These are phyloP conservation scores for Sporisorium graminicola DNA, from an alignment of 1,284 basidiomycete genomes.

Conservation along the genomic window DNA sequence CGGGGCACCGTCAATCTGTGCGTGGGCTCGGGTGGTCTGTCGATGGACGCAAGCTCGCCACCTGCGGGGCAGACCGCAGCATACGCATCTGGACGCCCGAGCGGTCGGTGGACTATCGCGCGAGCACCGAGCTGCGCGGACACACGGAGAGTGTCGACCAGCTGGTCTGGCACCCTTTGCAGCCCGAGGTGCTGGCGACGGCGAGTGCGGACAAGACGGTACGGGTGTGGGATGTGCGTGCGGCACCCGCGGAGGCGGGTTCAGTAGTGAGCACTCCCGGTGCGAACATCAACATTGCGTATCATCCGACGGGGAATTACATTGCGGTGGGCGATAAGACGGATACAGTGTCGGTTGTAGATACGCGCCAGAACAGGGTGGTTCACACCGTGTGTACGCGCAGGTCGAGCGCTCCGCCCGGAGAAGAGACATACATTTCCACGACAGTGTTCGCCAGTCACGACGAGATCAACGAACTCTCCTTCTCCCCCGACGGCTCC, in stretches of 20 bases:
- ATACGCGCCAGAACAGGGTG: conserved; percentile 28
- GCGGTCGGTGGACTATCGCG: conserved; percentile 54
- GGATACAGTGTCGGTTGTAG: conserved; percentile 61
- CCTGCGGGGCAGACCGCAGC: conserved; percentile 48
- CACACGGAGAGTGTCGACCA: conserved; percentile 65
- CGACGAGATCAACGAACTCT: conserved; percentile 65
- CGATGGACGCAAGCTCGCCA: conserved; percentile 60
- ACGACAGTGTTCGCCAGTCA: conserved; percentile 14
- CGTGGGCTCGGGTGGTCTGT: conserved; percentile 61
- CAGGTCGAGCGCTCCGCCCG: not conserved
- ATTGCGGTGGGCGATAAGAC: conserved; percentile 62
- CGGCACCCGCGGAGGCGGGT: not conserved
- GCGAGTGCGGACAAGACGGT: conserved; percentile 61
- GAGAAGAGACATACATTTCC: not conserved
- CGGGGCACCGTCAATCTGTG: conserved; percentile 44
- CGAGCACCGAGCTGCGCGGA: conserved; percentile 59
- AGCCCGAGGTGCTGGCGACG: conserved; percentile 60
- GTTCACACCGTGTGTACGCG: conserved; percentile 47
- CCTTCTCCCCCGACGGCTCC: conserved; percentile 55
- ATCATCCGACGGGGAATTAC: conserved; percentile 54
- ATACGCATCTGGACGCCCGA: conserved; percentile 64
- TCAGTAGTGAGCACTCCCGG: conserved; percentile 33
- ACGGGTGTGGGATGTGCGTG: conserved; percentile 61
- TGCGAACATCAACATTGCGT: conserved; percentile 62
- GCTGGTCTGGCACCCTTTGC: conserved; percentile 55